A percentile compares a stretch with the other conserved stretches of the same genome.
Evolutionary conservation across 441 rosid species (phyloP).

Genomic region (Sinapis alba): DNA sequence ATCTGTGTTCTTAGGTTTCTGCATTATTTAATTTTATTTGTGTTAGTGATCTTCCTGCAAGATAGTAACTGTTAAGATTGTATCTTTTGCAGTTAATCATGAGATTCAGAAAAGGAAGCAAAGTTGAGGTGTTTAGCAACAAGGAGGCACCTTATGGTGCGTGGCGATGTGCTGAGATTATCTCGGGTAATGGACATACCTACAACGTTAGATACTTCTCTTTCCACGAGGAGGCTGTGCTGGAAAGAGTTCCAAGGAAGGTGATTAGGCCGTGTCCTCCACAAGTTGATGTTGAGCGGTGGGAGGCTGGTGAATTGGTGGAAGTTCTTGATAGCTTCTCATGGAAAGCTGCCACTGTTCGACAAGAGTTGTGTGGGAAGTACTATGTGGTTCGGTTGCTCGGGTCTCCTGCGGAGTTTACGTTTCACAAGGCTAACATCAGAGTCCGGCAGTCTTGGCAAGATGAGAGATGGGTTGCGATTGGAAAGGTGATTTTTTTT

Average conservation of each 20-base stretch:
- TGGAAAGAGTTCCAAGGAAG: slow-evolving; percentile 59
- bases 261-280: slow-evolving; percentile 73
- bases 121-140: slow-evolving; percentile 66
- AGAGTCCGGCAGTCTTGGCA: slow-evolving; percentile 68
- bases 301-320: slow-evolving; percentile 64
- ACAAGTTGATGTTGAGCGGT: slow-evolving; percentile 37
- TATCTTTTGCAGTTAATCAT: slow-evolving; percentile 41
- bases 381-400: slow-evolving; percentile 52
- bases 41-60: neutral
- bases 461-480: slow-evolving; percentile 59
- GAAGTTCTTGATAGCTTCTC: slow-evolving; percentile 59
- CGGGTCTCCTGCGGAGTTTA: slow-evolving; percentile 48
- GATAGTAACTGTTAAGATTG: neutral
- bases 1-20: neutral
- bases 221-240: slow-evolving; percentile 16
- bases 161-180: slow-evolving; percentile 62
- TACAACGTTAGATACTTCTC: slow-evolving; percentile 49
- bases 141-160: slow-evolving; percentile 52
- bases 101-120: slow-evolving; percentile 69
- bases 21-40: neutral
- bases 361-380: slow-evolving; percentile 42
- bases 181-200: slow-evolving; percentile 61
- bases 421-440: slow-evolving; percentile 46
- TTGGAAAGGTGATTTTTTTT: slow-evolving; percentile 55
- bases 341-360: slow-evolving; percentile 63